Evolutionary conservation across 306 rosid genomes (phyloP).

Genomic region (Cucumis melo): DNA sequence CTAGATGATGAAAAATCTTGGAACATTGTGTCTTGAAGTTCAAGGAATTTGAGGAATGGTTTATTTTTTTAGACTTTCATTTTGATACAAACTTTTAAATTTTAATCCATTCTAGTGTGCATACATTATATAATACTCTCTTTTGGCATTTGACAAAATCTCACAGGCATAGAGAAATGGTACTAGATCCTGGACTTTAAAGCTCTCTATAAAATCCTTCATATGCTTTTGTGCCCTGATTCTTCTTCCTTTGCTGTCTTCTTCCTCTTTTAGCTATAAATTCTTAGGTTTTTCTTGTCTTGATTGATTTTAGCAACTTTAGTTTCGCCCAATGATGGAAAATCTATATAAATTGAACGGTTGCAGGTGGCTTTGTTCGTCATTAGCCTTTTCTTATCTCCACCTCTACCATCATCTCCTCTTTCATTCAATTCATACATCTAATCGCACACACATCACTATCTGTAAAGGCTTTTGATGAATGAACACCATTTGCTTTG

Average conservation of each 20-base stretch:
- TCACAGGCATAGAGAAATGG: too few relatives aligned
- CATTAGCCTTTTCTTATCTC: background rate
- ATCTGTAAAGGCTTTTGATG: background rate
- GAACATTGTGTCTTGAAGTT: too few relatives aligned
- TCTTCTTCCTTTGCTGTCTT: background rate
- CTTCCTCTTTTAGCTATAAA: background rate
- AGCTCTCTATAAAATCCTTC: too few relatives aligned
- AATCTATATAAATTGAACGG: background rate
- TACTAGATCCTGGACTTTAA: too few relatives aligned
- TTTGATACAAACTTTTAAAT: too few relatives aligned
- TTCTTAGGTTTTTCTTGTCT: background rate
- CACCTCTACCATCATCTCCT: background rate
- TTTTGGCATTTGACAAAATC: background rate
- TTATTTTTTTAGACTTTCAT: too few relatives aligned
- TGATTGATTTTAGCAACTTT: background rate
- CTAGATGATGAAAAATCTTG: too few relatives aligned
- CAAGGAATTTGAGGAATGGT: too few relatives aligned
- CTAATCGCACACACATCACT: background rate
- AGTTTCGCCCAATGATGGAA: conserved; percentile 1
- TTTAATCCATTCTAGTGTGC: background rate
- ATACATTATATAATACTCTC: background rate
- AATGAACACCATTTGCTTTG: background rate
- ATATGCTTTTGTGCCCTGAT: too few relatives aligned
- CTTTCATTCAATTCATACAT: background rate
- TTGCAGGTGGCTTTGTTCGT: background rate